Percentiles rank a stretch among this genome's conserved stretches.
These are phyloP conservation scores for Fusarium sp. DNA, from an alignment of 2,329 filamentous ascomycete genomes.

Conservation along the genomic window DNA sequence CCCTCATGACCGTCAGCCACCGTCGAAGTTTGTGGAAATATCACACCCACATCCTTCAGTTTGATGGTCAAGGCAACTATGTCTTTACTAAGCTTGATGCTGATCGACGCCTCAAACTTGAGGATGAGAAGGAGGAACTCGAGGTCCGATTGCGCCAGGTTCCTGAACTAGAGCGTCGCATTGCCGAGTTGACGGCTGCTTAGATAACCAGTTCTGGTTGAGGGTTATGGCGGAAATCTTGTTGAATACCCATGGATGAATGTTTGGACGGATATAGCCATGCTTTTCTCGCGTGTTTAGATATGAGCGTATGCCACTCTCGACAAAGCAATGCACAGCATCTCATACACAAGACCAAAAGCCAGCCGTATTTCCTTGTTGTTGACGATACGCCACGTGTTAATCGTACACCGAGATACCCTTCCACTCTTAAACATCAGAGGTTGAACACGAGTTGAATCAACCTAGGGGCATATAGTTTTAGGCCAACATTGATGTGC, in stretches of 20 bases:
- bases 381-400: not conserved
- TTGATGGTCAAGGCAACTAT: conserved; percentile 93
- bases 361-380: not conserved
- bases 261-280: not conserved
- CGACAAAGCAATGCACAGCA: conserved; percentile 7
- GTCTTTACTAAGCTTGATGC: conserved; percentile 93
- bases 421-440: not conserved
- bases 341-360: not conserved
- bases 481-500: not conserved
- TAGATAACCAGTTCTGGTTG: not conserved
- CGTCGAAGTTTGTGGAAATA: conserved; percentile 95
- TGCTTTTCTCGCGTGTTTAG: conserved; percentile 6
- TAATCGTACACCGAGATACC: not conserved
- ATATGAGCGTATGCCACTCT: conserved; percentile 1
- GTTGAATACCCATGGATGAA: conserved; percentile 15
- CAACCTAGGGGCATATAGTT: not conserved
- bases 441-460: too few relatives aligned
- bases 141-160: conserved; percentile 87
- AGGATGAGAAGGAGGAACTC: conserved; percentile 97
- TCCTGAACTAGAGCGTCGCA: conserved; percentile 86
- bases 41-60: conserved; percentile 93
- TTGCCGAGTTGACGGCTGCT: conserved; percentile 77
- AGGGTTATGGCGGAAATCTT: not conserved
- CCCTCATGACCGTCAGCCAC: conserved; percentile 96
- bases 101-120: conserved; percentile 83